phyloP scores from a whole-genome alignment of 2,329 filamentous ascomycete species.

The Neophaeococcomyces aloes region DNA sequence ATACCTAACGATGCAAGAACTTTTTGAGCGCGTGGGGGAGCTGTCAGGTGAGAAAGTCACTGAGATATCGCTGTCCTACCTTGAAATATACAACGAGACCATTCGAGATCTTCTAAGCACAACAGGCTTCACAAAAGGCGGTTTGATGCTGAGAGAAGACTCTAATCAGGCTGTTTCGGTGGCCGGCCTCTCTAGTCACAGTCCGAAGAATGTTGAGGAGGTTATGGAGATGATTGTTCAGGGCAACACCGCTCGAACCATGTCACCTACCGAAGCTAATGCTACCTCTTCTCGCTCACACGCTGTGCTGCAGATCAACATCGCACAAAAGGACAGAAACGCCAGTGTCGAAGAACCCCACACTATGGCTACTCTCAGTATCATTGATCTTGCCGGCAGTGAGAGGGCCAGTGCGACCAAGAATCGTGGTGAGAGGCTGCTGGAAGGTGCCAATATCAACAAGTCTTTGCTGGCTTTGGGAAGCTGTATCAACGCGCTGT shows the following conservation, averaged over 20 bases:
- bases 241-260: constrained; percentile 88
- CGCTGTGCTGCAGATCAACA: constrained; percentile 92
- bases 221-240: constrained; percentile 99
- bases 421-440: constrained; percentile 80
- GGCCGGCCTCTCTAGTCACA: constrained; percentile 78
- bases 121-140: constrained; percentile 61
- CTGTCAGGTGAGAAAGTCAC: constrained; percentile 75
- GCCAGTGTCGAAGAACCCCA: constrained; percentile 87
- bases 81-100: constrained; percentile 98
- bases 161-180: constrained; percentile 88
- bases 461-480: constrained; percentile 90
- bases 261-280: constrained; percentile 94
- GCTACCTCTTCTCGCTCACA: constrained; percentile 95
- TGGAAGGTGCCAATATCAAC: constrained; percentile 98
- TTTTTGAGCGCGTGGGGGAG: constrained; percentile 93
- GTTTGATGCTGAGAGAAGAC: constrained; percentile 88
- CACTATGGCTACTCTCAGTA: constrained; percentile 95
- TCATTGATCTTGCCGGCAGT: constrained; percentile 93
- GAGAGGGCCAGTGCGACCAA: constrained; percentile 94
- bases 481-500: constrained; percentile 96
- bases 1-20: constrained; percentile 96
- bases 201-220: constrained; percentile 80
- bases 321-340: constrained; percentile 88
- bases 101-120: constrained; percentile 91
- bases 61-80: constrained; percentile 83